These are phyloP conservation scores for Ilex asprella DNA, from an alignment of 257 asterid species.

Conservation along the genomic window DNA sequence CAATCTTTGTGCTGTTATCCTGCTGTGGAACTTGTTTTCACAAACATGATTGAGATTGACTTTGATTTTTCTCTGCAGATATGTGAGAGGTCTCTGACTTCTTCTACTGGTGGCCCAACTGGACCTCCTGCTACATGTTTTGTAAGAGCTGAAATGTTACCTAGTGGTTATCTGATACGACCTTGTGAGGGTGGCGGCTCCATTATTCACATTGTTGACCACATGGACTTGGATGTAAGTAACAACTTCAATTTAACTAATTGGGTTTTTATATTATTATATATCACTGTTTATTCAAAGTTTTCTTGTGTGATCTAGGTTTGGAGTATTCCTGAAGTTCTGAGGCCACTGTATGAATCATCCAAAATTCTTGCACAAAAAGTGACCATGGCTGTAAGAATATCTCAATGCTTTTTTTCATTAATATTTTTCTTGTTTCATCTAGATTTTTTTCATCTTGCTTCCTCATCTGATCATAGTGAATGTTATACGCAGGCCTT, in stretches of 20 bases:
- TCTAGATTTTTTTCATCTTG: background rate
- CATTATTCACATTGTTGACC: constrained; percentile 86
- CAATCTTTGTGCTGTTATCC: too few relatives aligned
- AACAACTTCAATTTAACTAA: background rate
- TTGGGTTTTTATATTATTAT: background rate
- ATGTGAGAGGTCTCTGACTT: constrained; percentile 84
- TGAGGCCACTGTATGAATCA: constrained; percentile 97
- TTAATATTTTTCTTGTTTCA: background rate
- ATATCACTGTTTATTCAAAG: background rate
- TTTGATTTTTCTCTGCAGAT: constrained; percentile 34
- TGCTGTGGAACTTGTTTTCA: too few relatives aligned
- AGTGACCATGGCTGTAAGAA: constrained; percentile 87
- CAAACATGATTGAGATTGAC: background rate
- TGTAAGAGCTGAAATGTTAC: constrained; percentile 83
- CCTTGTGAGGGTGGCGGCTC: constrained; percentile 99
- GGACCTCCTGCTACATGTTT: constrained; percentile 76
- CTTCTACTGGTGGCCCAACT: constrained; percentile 77
- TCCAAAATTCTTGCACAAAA: constrained; percentile 90
- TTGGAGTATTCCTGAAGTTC: constrained; percentile 83
- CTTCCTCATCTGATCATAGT: background rate
- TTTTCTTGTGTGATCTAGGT: constrained; percentile 33
- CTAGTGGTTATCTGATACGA: constrained; percentile 83
- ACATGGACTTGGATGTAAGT: constrained; percentile 73
- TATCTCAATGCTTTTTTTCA: background rate
- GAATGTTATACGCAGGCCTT: constrained; percentile 43